Percentiles rank a stretch among this genome's conserved stretches.
Conservation (phyloP, 352 stramenopile species). For the Pseudoperonospora humuli region DNA sequence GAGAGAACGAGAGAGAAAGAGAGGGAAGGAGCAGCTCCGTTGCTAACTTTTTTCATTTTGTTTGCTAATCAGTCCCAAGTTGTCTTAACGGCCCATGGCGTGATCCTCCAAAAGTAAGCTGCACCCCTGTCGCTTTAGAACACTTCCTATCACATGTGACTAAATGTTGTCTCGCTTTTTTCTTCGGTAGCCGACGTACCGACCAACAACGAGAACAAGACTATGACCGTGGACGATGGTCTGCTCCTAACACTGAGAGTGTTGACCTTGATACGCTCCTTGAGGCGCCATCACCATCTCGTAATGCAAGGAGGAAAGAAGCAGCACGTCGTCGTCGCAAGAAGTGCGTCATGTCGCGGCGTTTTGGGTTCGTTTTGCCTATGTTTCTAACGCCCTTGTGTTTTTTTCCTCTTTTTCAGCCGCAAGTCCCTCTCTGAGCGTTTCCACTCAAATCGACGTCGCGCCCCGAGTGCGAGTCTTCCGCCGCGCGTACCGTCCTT, state of each 20-base stretch:
- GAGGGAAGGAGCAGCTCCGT: neutral
- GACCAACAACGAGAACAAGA: constrained; percentile 29
- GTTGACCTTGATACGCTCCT: constrained; percentile 76
- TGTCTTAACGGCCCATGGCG: constrained; percentile 44
- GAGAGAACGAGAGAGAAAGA: neutral
- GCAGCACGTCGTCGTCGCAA: constrained; percentile 32
- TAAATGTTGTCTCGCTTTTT: neutral
- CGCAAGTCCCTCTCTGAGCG: constrained; percentile 28
- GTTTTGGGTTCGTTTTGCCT: no score
- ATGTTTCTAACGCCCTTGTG: constrained; percentile 12
- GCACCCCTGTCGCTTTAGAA: constrained; percentile 5
- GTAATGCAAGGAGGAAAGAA: constrained; percentile 3
- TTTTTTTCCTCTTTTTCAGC: constrained; percentile 7
- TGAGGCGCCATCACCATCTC: constrained; percentile 61
- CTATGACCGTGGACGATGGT: constrained; percentile 60
- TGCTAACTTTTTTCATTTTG: neutral
- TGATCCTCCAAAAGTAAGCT: constrained; percentile 32
- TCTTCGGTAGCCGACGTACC: constrained; percentile 5
- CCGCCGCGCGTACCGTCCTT: constrained; percentile 16
- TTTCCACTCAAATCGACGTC: constrained; percentile 18
- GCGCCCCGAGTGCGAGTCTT: neutral
- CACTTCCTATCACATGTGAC: no score
- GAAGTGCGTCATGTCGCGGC: constrained; percentile 31
- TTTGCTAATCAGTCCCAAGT: constrained; percentile 42
- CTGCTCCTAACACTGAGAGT: constrained; percentile 53